Conservation (phyloP, 306 rosid genomes). For the Acacia melanoxylon region DNA sequence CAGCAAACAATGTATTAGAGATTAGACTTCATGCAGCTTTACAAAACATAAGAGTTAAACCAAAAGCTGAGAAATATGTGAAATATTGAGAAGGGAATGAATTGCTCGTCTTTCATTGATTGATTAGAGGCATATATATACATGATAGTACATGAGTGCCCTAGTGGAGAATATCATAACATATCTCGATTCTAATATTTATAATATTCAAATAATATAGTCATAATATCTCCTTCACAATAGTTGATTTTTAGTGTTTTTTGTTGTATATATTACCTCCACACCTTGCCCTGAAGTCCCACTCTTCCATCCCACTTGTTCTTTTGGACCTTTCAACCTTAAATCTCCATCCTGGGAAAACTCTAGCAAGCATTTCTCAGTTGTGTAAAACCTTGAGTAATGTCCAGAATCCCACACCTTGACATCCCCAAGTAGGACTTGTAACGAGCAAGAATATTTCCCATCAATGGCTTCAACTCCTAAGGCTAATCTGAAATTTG, state of each 20-base stretch:
- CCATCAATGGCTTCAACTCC: constrained; percentile 58
- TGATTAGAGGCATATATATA: too few species aligned
- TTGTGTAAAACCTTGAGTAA: constrained; percentile 57
- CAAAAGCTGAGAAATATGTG: neutral
- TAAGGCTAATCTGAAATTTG: constrained; percentile 69
- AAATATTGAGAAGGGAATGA: too few species aligned
- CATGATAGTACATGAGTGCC: too few species aligned
- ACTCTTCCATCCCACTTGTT: constrained; percentile 79
- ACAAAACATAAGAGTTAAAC: constrained; percentile 6
- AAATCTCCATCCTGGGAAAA: constrained; percentile 76
- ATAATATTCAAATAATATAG: too few species aligned
- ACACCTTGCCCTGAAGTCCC: constrained; percentile 93
- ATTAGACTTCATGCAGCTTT: constrained; percentile 27
- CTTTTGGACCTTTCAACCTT: constrained; percentile 65
- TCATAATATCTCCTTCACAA: too few species aligned
- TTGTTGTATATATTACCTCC: constrained; percentile 45
- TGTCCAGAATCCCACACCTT: constrained; percentile 92
- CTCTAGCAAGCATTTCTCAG: constrained; percentile 63
- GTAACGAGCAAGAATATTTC: constrained; percentile 69
- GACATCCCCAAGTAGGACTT: constrained; percentile 81
- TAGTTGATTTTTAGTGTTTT: neutral
- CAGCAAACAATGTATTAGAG: constrained; percentile 27
- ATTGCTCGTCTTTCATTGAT: too few species aligned
- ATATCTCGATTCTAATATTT: too few species aligned
- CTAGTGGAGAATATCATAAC: too few species aligned